Evolutionary conservation across 768 basidiomycete genomes (phyloP).

Genomic region (Leccinum variicolor): DNA sequence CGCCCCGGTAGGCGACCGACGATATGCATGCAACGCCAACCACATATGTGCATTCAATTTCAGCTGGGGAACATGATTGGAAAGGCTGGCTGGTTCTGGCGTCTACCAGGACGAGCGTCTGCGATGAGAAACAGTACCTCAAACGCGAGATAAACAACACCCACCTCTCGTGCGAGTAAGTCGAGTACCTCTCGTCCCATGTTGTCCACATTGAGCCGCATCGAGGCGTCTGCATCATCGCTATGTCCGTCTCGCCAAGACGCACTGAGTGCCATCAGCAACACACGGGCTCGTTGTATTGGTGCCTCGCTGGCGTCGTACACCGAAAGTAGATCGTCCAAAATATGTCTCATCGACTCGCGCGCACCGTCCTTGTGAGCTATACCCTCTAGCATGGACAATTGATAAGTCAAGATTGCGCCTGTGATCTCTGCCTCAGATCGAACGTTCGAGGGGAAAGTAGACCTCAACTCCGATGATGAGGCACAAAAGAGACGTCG

Average conservation of each 20-base stretch:
- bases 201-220: conserved; percentile 27
- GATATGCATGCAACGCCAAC: conserved; percentile 69
- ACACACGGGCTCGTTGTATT: conserved; percentile 53
- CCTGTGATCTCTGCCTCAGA: conserved; percentile 38
- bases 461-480: conserved; percentile 3
- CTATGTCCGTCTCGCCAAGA: conserved; percentile 21
- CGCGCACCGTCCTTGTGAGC: conserved; percentile 57
- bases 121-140: not conserved
- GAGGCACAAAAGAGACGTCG: conserved; percentile 4
- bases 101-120: conserved; percentile 19
- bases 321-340: conserved; percentile 46
- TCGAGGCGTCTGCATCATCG: conserved; percentile 24
- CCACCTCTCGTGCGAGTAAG: conserved; percentile 43
- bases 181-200: conserved; percentile 41
- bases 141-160: conserved; percentile 12
- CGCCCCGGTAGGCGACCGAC: conserved; percentile 35
- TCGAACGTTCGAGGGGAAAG: conserved; percentile 13
- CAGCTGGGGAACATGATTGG: conserved; percentile 42
- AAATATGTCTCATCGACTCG: conserved; percentile 37
- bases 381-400: conserved; percentile 50
- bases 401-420: conserved; percentile 59
- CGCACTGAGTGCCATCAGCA: conserved; percentile 54
- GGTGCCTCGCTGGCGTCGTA: conserved; percentile 52
- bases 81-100: conserved; percentile 29
- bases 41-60: conserved; percentile 58